A percentile compares a stretch with the other conserved stretches of the same genome.
Conservation (phyloP, 2,329 filamentous ascomycete species). For the Tolypocladium tropicale region DNA sequence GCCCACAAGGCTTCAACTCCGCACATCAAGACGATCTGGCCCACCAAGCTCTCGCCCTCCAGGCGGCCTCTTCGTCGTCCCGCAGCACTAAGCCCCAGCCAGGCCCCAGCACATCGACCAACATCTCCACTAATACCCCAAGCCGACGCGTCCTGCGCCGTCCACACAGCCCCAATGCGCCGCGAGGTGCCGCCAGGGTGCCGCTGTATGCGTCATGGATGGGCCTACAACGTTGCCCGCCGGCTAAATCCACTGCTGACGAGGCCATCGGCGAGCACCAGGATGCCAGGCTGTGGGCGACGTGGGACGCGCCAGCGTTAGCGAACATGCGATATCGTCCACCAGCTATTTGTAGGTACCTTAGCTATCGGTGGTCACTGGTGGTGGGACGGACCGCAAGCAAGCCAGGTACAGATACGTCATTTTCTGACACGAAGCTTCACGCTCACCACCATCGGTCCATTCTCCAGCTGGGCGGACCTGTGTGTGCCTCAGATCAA, state of each 20-base stretch:
- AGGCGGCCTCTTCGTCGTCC: no score
- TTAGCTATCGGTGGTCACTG: background rate
- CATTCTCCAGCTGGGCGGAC: background rate
- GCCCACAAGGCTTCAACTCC: background rate
- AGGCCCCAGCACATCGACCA: background rate
- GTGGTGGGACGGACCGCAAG: background rate
- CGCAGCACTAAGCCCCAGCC: background rate
- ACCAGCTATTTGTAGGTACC: no score
- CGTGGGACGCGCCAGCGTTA: background rate
- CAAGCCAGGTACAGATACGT: no score
- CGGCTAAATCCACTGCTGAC: background rate
- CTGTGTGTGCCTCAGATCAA: background rate
- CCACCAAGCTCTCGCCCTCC: no score
- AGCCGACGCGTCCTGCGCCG: background rate
- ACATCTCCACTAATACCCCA: background rate
- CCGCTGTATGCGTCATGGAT: background rate
- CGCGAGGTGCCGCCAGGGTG: background rate
- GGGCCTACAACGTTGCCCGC: background rate
- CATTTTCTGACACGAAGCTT: background rate
- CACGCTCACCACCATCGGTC: background rate
- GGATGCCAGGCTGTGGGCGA: background rate
- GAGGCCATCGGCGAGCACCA: background rate
- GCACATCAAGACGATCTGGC: no score
- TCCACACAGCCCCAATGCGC: background rate
- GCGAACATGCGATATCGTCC: background rate